Evolutionary conservation across 2,329 filamentous ascomycete species (phyloP).

Genomic region (Cordyceps tenuipes): DNA sequence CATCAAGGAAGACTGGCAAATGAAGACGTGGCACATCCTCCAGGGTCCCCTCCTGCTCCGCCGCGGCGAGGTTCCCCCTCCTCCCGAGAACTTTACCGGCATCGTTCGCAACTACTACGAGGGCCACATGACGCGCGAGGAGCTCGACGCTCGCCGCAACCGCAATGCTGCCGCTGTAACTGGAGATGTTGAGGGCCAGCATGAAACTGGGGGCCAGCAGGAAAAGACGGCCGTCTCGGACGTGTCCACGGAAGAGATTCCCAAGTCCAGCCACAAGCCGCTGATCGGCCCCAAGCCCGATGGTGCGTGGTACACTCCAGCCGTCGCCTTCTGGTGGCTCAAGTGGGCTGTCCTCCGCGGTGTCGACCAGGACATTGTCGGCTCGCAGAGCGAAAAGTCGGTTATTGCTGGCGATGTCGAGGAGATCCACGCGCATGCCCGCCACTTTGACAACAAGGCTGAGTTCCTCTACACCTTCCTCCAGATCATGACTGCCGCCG

Average conservation of each 20-base stretch:
- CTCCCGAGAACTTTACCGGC: slow-evolving; percentile 33
- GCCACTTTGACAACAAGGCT: slow-evolving; percentile 53
- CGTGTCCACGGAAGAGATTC: slow-evolving; percentile 25
- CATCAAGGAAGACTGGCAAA: slow-evolving; percentile 51
- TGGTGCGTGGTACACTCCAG: slow-evolving; percentile 33
- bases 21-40: slow-evolving; percentile 46
- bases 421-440: slow-evolving; percentile 46
- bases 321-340: slow-evolving; percentile 35
- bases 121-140: slow-evolving; percentile 45
- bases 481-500: slow-evolving; percentile 52
- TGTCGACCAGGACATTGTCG: slow-evolving; percentile 34
- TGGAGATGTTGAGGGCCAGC: slow-evolving; percentile 19
- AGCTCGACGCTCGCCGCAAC: slow-evolving; percentile 37
- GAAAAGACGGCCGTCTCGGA: slow-evolving; percentile 21
- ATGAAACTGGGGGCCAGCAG: slow-evolving; percentile 16
- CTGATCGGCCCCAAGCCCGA: slow-evolving; percentile 32
- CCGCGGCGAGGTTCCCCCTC: slow-evolving; percentile 31
- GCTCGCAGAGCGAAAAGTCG: slow-evolving; percentile 26
- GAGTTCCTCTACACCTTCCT: slow-evolving; percentile 55
- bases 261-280: slow-evolving; percentile 24
- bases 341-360: slow-evolving; percentile 41
- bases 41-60: slow-evolving; percentile 45
- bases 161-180: slow-evolving; percentile 15
- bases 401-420: slow-evolving; percentile 45
- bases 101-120: slow-evolving; percentile 47